Evolutionary conservation across 2,329 filamentous ascomycete genomes (phyloP).

Genomic region (Thielaviopsis ethacetica): DNA sequence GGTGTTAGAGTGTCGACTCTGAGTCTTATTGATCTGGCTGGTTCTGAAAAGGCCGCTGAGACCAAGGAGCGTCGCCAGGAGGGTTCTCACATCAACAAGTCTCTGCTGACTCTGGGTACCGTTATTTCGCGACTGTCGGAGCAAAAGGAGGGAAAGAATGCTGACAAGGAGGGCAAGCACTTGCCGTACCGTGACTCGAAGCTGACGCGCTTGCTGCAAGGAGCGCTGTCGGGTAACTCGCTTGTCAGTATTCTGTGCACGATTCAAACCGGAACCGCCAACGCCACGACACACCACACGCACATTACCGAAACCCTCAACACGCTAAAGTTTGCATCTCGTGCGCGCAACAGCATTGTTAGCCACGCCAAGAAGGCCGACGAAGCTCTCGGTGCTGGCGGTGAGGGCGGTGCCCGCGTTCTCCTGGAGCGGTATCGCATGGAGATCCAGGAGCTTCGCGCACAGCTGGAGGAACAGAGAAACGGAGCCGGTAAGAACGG

Average conservation of each 20-base stretch:
- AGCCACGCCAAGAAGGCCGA: constrained; percentile 92
- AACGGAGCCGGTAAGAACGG: constrained; percentile 47
- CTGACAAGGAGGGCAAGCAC: constrained; percentile 78
- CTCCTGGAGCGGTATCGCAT: constrained; percentile 83
- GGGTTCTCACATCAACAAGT: constrained; percentile 98
- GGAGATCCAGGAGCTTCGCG: constrained; percentile 71
- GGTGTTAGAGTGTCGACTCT: constrained; percentile 91
- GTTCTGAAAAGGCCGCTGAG: constrained; percentile 90
- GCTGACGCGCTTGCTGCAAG: constrained; percentile 79
- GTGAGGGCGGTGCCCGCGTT: constrained; percentile 74
- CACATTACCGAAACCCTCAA: constrained; percentile 85
- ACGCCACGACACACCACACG: constrained; percentile 50
- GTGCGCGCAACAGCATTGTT: constrained; percentile 95
- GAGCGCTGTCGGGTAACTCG: constrained; percentile 81
- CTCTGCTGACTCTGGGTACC: constrained; percentile 80
- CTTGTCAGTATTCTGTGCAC: constrained; percentile 96
- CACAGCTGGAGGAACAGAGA: constrained; percentile 69
- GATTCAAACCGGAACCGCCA: constrained; percentile 74
- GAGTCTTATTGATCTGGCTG: constrained; percentile 89
- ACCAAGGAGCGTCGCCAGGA: constrained; percentile 87
- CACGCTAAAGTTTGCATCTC: constrained; percentile 88
- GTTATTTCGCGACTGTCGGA: constrained; percentile 89
- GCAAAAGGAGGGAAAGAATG: constrained; percentile 53
- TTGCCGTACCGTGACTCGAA: constrained; percentile 96
- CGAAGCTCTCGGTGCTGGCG: constrained; percentile 63